phyloP scores from a whole-genome alignment of 2,329 filamentous ascomycete genomes.

The Botrytis galanthina region DNA sequence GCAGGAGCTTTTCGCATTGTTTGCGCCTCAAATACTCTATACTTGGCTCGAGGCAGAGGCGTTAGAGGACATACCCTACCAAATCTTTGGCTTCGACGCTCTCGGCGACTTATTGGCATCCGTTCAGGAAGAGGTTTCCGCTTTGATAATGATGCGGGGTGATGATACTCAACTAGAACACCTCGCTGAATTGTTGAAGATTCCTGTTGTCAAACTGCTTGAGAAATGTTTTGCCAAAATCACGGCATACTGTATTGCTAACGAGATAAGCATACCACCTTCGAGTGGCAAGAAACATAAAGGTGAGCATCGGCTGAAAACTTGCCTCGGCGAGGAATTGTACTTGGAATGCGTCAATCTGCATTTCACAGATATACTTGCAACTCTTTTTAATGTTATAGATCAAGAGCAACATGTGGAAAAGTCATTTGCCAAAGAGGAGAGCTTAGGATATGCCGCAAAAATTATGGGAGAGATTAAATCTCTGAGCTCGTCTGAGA shows the following conservation, averaged over 20 bases:
- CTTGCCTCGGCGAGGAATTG: constrained; percentile 62
- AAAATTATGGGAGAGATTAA: constrained; percentile 69
- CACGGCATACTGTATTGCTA: constrained; percentile 79
- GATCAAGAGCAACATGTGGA: constrained; percentile 58
- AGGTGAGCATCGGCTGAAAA: constrained; percentile 66
- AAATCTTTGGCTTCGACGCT: constrained; percentile 75
- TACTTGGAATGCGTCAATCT: constrained; percentile 63
- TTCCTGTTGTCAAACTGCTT: constrained; percentile 57
- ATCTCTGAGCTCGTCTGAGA: constrained; percentile 61
- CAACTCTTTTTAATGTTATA: constrained; percentile 71
- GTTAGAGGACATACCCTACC: constrained; percentile 73
- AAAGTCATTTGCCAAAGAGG: constrained; percentile 65
- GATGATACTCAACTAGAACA: constrained; percentile 61
- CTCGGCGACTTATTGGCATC: constrained; percentile 68
- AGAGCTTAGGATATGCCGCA: constrained; percentile 58
- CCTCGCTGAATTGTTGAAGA: constrained; percentile 57
- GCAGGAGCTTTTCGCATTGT: constrained; percentile 74
- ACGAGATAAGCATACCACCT: constrained; percentile 59
- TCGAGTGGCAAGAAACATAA: constrained; percentile 41
- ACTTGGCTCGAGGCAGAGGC: constrained; percentile 76
- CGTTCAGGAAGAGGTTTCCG: constrained; percentile 73
- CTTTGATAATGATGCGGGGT: constrained; percentile 78
- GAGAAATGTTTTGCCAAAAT: constrained; percentile 70
- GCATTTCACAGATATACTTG: constrained; percentile 75
- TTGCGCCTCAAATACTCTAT: constrained; percentile 84